Evolutionary conservation across 371 early-diverging fungal genomes (phyloP).

Genomic region (Phascolomyces articulosus): DNA sequence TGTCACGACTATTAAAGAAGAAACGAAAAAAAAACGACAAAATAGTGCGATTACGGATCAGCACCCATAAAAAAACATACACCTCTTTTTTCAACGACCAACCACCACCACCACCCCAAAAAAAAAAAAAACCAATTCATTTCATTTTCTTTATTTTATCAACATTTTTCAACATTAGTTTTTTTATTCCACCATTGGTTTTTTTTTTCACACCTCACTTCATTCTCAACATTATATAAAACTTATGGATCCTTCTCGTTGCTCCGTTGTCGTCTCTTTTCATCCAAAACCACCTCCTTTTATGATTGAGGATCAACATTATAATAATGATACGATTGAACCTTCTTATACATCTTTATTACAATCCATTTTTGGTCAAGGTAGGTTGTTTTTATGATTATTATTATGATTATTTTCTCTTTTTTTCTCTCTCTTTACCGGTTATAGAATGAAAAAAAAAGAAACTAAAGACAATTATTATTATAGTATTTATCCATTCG

Average conservation of each 20-base stretch:
- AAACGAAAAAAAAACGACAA: not conserved
- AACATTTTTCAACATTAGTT: no score
- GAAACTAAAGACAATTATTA: no score
- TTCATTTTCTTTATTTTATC: no score
- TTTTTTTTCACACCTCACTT: no score
- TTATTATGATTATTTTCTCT: no score
- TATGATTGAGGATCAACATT: constrained; percentile 12
- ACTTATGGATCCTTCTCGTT: constrained; percentile 26
- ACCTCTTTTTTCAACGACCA: not conserved
- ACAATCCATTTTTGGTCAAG: constrained; percentile 25
- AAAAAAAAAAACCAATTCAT: no score
- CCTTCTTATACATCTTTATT: constrained; percentile 19
- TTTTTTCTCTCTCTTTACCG: no score
- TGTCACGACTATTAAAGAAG: not conserved
- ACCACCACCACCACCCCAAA: no score
- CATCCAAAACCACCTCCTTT: constrained; percentile 22
- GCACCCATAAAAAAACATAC: not conserved
- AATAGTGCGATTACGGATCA: constrained; percentile 3
- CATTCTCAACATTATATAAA: not conserved
- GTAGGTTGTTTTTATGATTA: not conserved
- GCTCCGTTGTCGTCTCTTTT: constrained; percentile 20
- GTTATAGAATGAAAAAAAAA: no score
- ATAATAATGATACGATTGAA: not conserved
- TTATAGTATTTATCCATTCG: constrained; percentile 43
- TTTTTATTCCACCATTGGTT: no score